Base-by-base conservation (phyloP, 306 rosid species). In the Inga laurina region DNA sequence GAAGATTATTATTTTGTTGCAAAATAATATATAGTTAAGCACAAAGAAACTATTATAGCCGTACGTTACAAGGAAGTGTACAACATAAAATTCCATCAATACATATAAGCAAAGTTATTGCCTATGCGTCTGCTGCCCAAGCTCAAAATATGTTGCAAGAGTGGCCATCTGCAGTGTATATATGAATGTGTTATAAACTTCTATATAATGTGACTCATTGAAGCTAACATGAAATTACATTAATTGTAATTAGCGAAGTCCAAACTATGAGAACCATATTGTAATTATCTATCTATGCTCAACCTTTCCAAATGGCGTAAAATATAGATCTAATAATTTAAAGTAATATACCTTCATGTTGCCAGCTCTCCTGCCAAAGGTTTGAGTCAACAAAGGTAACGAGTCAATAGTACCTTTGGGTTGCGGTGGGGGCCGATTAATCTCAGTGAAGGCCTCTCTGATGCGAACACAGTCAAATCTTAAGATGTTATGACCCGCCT, bases 291-390 rank as follows among this genome's bases (percentile, higher is more conserved):
- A 39, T 39, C 8, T 39, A 39, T 39, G 43, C 8, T 12, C 52
- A 48, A 13, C 52, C 2, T 45, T 39, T 39, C 43, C 49, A 45
- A 45, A 8, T 2, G 10, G 14, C 49, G 13, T 45, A 11, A 10
- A 45, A 45, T 45, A 8, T 11, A 45, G 10, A 45, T 5, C 8
- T 39, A 39, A 39, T 39, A 39, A 39, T 39, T 39, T 32, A 32
- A 32, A 79, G 14, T 7, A 27, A 30, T 86, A 30, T 86, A 97
- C 99, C 99, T 97, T 97, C 99, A 97, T 97, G 88, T 97, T 85
- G 62, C 99, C 99, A 81, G 99, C 99, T 87, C 99, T 94, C 83
- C 91, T 92, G 85, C 98, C 99, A 86, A 97, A 94, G 64, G 75
- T 88, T 51, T 90, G 92, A 83, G 97, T 97, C 82, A 97, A 87